These are phyloP conservation scores for Arthrobotrys conoides DNA, from an alignment of 2,329 filamentous ascomycete genomes.

Conservation along the genomic window DNA sequence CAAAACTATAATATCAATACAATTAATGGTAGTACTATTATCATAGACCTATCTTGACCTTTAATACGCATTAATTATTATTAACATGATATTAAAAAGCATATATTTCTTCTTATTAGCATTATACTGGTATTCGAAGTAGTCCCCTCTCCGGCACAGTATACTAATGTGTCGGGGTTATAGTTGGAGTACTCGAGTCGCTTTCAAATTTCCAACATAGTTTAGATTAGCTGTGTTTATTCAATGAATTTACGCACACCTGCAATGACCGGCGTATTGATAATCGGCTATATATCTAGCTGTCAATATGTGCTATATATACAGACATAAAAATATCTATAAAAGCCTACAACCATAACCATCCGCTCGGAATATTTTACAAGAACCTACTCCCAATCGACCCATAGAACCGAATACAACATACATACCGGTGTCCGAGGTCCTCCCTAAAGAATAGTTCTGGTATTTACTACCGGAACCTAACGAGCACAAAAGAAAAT, in stretches of 20 bases:
- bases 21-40: too few species aligned
- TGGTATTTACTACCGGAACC: background rate
- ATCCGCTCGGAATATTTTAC: background rate
- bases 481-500: background rate
- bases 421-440: background rate
- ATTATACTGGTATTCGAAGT: too few species aligned
- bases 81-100: too few species aligned
- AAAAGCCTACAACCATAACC: background rate
- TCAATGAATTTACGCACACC: background rate
- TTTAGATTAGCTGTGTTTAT: background rate
- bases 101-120: too few species aligned
- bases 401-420: slow-evolving; percentile 1
- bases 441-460: background rate
- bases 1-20: too few species aligned
- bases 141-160: too few species aligned
- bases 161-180: too few species aligned
- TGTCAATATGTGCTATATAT: background rate
- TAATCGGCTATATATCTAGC: background rate
- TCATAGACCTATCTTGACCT: too few species aligned
- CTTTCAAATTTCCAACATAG: too few species aligned
- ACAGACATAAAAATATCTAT: background rate
- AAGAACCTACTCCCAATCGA: background rate
- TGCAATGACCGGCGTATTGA: background rate
- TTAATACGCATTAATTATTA: too few species aligned
- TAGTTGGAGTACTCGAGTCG: too few species aligned